phyloP scores from a whole-genome alignment of 2,329 filamentous ascomycete genomes.

The Calonectria pteridis region DNA sequence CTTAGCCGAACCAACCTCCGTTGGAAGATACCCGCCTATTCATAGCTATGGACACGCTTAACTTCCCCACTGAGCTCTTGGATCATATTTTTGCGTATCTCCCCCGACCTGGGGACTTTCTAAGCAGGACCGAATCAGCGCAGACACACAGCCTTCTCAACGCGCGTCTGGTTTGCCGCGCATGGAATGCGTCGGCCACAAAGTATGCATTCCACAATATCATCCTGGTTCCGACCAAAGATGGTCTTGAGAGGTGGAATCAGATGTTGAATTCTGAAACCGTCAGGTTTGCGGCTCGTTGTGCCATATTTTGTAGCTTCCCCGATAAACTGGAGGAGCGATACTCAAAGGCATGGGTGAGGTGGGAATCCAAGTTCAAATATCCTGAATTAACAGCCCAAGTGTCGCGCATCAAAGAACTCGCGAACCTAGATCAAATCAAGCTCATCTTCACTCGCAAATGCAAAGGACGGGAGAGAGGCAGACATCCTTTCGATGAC shows the following conservation, averaged over 20 bases:
- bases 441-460: background rate
- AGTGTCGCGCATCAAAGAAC: background rate
- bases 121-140: background rate
- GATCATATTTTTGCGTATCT: background rate
- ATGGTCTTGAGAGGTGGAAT: background rate
- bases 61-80: background rate
- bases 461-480: background rate
- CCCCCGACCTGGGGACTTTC: background rate
- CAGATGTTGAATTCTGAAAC: background rate
- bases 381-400: background rate
- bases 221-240: background rate
- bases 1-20: too few relatives aligned
- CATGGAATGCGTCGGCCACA: constrained; percentile 16
- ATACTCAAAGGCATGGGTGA: background rate
- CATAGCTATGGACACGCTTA: background rate
- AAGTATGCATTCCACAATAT: background rate
- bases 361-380: background rate
- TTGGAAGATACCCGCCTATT: too few relatives aligned
- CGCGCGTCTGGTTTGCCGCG: constrained; percentile 24
- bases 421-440: background rate
- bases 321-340: background rate
- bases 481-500: background rate
- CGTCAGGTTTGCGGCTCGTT: background rate
- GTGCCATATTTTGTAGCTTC: constrained; percentile 20
- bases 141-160: background rate